Evolutionary conservation across 306 rosid species (phyloP), one percentile per base, ranked within the genome.

Genomic region (Geum urbanum): DNA sequence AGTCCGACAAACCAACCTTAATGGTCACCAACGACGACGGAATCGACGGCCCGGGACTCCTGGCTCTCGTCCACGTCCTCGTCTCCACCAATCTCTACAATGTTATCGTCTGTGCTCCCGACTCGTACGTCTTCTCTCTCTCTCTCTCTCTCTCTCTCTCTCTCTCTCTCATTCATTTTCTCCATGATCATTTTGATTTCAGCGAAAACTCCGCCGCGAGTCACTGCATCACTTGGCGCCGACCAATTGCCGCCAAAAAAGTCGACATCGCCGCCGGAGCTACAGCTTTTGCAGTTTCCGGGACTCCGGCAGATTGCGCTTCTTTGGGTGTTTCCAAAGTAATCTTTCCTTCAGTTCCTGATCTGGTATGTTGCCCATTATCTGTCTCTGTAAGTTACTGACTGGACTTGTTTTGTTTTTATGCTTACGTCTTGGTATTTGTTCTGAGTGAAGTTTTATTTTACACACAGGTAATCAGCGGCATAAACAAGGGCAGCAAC

Each of bases 1-100:
- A 14, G 43, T 49, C 66, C 15, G 19, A 77, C 47, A 59, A 40
- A 24, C 80, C 88, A 1, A 84, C 96, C 71, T 78, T 94, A 71
- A 67, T 94, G 85, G 69, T 94, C 9, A 94, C 99, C 18, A 94
- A 94, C 85, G 99, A 94, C 82, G 99, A 94, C 40, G 99, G 99
- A 20, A 91, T 94, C 70, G 90, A 94, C 16, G 99, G 92, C 7
- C 88, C 97, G 11, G 99, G 99, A 8, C 84, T 94, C 12, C 86
- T 83, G 74, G 83, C 97, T 57, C 65, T 94, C 78, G 99, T 94
- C 71, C 79, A 74, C 3, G 87, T 76, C n/a, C 89, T 91, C 55
- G 96, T 87, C 69, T 73, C 79, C 78, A 45, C 96, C 52, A 74
- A 70, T 59, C 89, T 77, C 49, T 94, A 80, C 81, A 77, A 77